phyloP scores from a whole-genome alignment of 257 asterid genomes.

The Eustoma russellianum region DNA sequence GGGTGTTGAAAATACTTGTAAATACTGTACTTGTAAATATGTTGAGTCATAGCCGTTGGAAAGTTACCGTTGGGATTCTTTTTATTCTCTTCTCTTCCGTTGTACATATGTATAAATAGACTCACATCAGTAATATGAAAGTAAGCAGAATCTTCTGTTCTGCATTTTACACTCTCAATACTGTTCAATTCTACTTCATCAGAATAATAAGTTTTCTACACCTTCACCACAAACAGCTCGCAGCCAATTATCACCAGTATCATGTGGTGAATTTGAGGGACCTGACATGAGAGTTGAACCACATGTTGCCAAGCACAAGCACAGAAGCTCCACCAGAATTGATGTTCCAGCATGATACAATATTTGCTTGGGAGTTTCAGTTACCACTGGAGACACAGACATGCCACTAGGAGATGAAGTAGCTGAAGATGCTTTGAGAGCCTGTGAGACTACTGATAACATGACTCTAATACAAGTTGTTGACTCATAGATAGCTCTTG shows the following conservation, averaged over 20 bases:
- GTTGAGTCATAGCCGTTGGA: no score
- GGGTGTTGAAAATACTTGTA: no score
- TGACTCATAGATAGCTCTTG: constrained; percentile 68
- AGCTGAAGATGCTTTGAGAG: constrained; percentile 51
- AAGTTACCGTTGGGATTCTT: no score
- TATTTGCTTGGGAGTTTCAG: constrained; percentile 47
- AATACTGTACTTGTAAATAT: no score
- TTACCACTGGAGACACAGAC: constrained; percentile 30
- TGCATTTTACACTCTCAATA: no score
- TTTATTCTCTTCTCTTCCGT: no score
- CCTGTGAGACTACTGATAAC: constrained; percentile 62
- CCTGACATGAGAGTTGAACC: constrained; percentile 85
- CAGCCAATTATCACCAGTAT: constrained; percentile 65
- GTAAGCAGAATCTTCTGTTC: no score
- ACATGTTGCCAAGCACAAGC: constrained; percentile 75
- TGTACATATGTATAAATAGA: no score
- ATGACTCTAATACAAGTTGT: constrained; percentile 76
- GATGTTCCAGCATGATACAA: constrained; percentile 68
- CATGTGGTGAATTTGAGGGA: constrained; percentile 72
- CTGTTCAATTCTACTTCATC: no score
- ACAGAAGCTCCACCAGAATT: constrained; percentile 46
- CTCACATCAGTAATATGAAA: no score
- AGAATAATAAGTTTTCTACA: no score
- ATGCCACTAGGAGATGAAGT: constrained; percentile 36
- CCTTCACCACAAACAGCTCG: constrained; percentile 97